Conservation (phyloP, 495 filamentous ascomycete genomes). For the Acidomyces sp. region DNA sequence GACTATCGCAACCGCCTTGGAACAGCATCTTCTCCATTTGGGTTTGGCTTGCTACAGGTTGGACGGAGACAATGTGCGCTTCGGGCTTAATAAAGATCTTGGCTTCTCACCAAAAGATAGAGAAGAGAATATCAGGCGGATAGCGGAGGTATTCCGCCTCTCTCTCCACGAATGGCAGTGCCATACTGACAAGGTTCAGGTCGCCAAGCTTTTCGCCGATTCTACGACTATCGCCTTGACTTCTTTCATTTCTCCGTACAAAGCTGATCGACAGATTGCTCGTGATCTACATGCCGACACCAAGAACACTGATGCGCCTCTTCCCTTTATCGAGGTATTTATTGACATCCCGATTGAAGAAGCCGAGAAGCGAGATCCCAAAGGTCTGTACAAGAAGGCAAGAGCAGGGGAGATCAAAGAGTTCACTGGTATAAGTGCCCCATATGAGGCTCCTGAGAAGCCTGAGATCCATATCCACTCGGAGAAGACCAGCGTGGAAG, state of each 20-base stretch:
- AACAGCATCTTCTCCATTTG: conserved; percentile 83
- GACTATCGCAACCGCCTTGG: conserved; percentile 86
- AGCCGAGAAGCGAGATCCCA: conserved; percentile 90
- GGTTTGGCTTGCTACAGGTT: conserved; percentile 78
- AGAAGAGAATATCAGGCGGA: conserved; percentile 92
- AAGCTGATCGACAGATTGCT: conserved; percentile 68
- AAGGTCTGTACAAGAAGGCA: conserved; percentile 96
- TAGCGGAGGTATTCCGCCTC: conserved; percentile 53
- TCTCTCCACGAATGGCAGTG: background rate
- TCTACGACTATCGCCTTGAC: conserved; percentile 75
- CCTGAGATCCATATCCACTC: conserved; percentile 78
- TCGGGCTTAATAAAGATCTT: conserved; percentile 93
- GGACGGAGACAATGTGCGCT: conserved; percentile 96
- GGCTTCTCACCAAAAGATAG: conserved; percentile 87
- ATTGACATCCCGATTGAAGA: conserved; percentile 78
- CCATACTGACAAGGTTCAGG: conserved; percentile 32
- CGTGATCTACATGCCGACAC: conserved; percentile 57
- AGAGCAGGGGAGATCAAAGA: conserved; percentile 86
- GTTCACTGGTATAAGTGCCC: conserved; percentile 87
- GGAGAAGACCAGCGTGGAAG: conserved; percentile 62
- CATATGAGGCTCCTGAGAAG: conserved; percentile 79
- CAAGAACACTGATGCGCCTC: conserved; percentile 38
- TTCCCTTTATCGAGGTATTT: conserved; percentile 88
- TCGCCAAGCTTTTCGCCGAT: conserved; percentile 93
- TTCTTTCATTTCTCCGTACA: conserved; percentile 94